Conservation (phyloP, 768 basidiomycete species). For the Cytidiella melzeri region DNA sequence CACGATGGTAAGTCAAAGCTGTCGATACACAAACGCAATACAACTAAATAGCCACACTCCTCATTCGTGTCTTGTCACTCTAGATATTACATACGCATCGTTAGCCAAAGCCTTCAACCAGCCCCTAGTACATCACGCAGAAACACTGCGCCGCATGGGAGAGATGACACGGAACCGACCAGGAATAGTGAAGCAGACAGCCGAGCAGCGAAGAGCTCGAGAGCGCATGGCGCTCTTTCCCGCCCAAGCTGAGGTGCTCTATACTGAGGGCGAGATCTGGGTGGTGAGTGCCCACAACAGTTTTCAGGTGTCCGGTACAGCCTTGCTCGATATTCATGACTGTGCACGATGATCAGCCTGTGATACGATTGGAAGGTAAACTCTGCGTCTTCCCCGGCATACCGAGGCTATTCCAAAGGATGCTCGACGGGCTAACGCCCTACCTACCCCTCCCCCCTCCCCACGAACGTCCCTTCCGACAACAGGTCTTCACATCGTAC, state of each 20-base stretch:
- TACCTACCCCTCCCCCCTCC: constrained; percentile 78
- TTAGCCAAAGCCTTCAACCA: constrained; percentile 81
- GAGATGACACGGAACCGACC: constrained; percentile 45
- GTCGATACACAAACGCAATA: too few relatives aligned
- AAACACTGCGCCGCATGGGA: constrained; percentile 71
- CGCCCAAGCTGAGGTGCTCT: constrained; percentile 68
- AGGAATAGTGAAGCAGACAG: constrained; percentile 55
- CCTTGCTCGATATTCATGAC: too few relatives aligned
- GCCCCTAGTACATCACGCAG: constrained; percentile 63
- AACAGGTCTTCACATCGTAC: constrained; percentile 81
- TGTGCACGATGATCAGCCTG: constrained; percentile 69
- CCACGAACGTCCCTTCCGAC: constrained; percentile 64
- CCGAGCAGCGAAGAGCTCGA: constrained; percentile 71
- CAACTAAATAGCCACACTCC: neutral
- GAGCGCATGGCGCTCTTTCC: constrained; percentile 92
- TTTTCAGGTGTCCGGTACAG: too few relatives aligned
- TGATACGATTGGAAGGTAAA: constrained; percentile 79
- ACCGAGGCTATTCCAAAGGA: constrained; percentile 75
- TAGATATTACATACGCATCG: constrained; percentile 86
- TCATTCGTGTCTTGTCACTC: neutral
- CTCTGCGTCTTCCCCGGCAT: constrained; percentile 92
- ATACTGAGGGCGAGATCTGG: constrained; percentile 77
- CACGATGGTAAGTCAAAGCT: constrained; percentile 90
- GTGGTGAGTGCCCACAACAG: constrained; percentile 70
- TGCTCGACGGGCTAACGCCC: constrained; percentile 66